Conservation (phyloP, 306 rosid species). For the Cyclanthera cordifolia region DNA sequence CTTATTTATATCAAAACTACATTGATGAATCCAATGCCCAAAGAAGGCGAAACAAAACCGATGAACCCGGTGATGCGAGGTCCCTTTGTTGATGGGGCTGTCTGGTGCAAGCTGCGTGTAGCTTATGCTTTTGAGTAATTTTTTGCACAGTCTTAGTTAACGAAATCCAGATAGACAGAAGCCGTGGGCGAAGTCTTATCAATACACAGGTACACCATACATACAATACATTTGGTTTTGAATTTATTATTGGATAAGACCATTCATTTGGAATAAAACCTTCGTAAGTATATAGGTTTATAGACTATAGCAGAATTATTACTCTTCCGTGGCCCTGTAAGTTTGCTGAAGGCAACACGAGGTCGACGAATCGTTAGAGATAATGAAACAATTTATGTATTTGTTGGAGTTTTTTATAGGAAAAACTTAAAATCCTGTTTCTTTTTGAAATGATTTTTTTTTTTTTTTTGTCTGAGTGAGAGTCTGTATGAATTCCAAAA, state of each 20-base stretch:
- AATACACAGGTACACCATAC: neutral
- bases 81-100: neutral
- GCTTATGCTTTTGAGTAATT: neutral
- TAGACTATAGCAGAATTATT: neutral
- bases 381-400: neutral
- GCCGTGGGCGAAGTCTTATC: neutral
- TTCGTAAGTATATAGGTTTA: neutral
- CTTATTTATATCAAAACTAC: constrained; percentile 75
- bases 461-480: no score
- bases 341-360: neutral
- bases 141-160: neutral
- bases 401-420: neutral
- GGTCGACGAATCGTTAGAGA: neutral
- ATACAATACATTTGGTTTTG: neutral
- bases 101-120: neutral
- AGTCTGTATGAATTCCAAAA: neutral
- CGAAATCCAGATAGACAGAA: neutral
- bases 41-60: constrained; percentile 13
- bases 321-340: neutral
- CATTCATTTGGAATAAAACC: neutral
- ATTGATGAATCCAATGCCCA: constrained; percentile 49
- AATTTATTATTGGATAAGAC: neutral
- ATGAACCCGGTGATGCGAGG: constrained; percentile 21
- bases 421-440: neutral
- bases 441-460: no score